These are phyloP conservation scores for Coemansia sp. DNA, from an alignment of 192 early-diverging fungal genomes.

Conservation along the genomic window DNA sequence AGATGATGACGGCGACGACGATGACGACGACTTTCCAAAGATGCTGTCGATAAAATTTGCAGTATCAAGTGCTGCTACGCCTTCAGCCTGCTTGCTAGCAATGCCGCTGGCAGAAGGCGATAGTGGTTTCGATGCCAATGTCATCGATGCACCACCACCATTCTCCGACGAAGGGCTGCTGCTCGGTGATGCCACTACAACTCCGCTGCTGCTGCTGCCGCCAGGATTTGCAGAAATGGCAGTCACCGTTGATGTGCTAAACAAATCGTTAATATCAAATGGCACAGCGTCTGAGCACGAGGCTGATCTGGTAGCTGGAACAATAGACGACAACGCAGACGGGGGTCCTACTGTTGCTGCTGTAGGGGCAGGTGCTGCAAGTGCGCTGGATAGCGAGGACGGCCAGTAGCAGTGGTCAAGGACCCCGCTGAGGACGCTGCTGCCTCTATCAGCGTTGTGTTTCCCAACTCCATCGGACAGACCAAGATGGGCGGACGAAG, in stretches of 20 bases:
- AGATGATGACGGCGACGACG: not conserved
- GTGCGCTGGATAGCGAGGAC: not conserved
- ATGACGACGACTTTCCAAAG: constrained; percentile 9
- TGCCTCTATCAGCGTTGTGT: not conserved
- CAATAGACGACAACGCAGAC: constrained; percentile 11
- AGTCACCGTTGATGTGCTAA: constrained; percentile 6
- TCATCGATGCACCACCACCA: not conserved
- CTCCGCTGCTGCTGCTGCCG: not conserved
- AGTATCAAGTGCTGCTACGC: constrained; percentile 3
- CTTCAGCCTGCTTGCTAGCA: not conserved
- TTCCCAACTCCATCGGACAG: not conserved
- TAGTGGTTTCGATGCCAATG: not conserved
- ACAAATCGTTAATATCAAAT: constrained; percentile 35
- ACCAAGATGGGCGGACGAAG: constrained; percentile 7
- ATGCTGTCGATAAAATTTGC: constrained; percentile 14
- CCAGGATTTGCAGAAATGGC: not conserved
- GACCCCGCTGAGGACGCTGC: not conserved
- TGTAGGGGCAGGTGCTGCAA: not conserved
- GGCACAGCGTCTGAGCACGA: constrained; percentile 8
- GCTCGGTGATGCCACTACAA: not conserved
- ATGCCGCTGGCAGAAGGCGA: not conserved
- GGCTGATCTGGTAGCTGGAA: constrained; percentile 12
- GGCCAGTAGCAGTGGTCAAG: constrained; percentile 25
- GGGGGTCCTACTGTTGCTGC: not conserved
- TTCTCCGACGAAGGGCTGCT: not conserved